These are phyloP conservation scores for Lavandula angustifolia DNA, from an alignment of 257 asterid genomes.

Conservation along the genomic window DNA sequence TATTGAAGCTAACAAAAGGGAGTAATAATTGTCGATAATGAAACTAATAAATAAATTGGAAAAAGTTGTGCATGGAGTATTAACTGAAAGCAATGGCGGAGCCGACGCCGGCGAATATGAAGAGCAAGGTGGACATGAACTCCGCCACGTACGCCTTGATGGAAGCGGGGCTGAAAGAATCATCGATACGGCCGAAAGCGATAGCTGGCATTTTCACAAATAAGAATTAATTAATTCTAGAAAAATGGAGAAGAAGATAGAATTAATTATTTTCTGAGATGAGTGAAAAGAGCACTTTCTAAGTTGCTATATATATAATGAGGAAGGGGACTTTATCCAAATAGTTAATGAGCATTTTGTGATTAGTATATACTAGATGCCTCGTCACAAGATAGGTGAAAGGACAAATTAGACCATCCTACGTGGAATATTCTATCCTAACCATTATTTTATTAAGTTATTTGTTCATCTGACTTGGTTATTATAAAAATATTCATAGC, in stretches of 20 bases:
- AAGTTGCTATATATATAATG: conserved; percentile 36
- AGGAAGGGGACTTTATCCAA: neutral
- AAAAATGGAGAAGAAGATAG: neutral
- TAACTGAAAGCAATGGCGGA: conserved; percentile 63
- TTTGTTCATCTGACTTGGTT: neutral
- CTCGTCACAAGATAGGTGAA: conserved; percentile 31
- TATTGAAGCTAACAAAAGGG: too few relatives aligned
- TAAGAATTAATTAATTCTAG: conserved; percentile 1
- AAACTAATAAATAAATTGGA: neutral
- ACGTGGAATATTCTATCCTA: conserved; percentile 37
- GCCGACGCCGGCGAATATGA: conserved; percentile 62
- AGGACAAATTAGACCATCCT: conserved; percentile 25
- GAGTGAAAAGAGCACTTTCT: conserved; percentile 24
- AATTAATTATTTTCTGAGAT: conserved; percentile 18
- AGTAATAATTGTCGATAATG: too few relatives aligned
- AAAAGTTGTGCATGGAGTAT: neutral
- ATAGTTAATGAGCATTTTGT: conserved; percentile 19
- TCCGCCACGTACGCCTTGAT: conserved; percentile 56
- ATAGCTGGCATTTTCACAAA: conserved; percentile 42
- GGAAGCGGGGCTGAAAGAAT: conserved; percentile 48
- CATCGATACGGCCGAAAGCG: conserved; percentile 50
- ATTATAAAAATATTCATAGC: too few relatives aligned
- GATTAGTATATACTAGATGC: conserved; percentile 32
- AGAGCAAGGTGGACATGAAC: conserved; percentile 62
- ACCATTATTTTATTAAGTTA: neutral